These are phyloP conservation scores for Xylaria sp. DNA, from an alignment of 2,329 filamentous ascomycete species.

Conservation along the genomic window DNA sequence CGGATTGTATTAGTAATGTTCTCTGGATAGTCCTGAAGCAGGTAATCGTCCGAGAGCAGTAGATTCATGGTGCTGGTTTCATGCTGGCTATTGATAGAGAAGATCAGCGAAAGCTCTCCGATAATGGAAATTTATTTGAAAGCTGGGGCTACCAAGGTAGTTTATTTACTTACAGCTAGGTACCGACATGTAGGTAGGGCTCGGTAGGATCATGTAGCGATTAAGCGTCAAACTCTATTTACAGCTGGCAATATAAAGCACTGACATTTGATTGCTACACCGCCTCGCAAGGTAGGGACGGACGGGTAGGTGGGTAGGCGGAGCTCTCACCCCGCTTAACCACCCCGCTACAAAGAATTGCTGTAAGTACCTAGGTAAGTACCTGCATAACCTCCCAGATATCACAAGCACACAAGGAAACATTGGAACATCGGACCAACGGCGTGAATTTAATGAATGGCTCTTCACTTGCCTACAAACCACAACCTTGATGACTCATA, in stretches of 20 bases:
- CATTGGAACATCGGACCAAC: neutral
- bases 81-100: conserved; percentile 33
- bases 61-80: conserved; percentile 63
- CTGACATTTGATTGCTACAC: too few species aligned
- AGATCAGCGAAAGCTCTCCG: neutral
- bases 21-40: conserved; percentile 86
- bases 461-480: neutral
- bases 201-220: too few species aligned
- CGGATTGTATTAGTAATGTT: conserved; percentile 88
- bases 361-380: neutral
- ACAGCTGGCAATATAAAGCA: too few species aligned
- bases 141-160: neutral
- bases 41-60: conserved; percentile 70
- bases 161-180: neutral
- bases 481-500: neutral
- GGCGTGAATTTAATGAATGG: neutral
- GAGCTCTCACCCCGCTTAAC: conserved; percentile 13
- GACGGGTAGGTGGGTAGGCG: neutral
- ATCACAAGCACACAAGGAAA: neutral
- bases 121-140: conserved; percentile 15
- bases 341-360: conserved; percentile 17
- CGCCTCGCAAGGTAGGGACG: too few species aligned
- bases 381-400: neutral
- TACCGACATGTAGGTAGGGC: neutral
- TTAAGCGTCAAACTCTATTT: too few species aligned